Evolutionary conservation across 371 early-diverging fungal species (phyloP).

Genomic region (Capniomyces stellatus): DNA sequence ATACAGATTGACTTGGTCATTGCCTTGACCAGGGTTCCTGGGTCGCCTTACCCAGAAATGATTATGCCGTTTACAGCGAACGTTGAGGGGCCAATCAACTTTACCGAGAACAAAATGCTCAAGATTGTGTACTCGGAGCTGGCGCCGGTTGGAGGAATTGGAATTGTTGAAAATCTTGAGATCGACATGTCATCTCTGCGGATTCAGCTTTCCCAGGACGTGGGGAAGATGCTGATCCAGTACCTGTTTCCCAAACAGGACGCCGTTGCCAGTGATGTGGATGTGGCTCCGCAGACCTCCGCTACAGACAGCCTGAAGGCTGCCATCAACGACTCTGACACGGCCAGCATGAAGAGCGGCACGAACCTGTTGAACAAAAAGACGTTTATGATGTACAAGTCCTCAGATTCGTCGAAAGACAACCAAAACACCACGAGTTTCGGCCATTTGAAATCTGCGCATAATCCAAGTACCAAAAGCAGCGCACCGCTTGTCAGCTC

Average conservation of each 20-base stretch:
- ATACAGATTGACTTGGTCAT: constrained; percentile 53
- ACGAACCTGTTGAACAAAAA: constrained; percentile 1
- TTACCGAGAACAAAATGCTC: constrained; percentile 61
- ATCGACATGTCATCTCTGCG: constrained; percentile 58
- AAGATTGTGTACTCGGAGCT: constrained; percentile 51
- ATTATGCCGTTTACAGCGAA: constrained; percentile 42
- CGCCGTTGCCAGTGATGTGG: not conserved
- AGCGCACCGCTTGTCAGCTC: not conserved
- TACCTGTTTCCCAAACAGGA: constrained; percentile 57
- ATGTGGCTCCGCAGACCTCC: not conserved
- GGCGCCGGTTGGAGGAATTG: constrained; percentile 72
- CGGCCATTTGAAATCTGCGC: not conserved
- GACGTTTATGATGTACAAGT: not conserved
- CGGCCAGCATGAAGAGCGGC: not conserved
- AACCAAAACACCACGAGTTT: not conserved
- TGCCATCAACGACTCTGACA: not conserved
- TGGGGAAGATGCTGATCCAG: constrained; percentile 45
- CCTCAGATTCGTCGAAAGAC: constrained; percentile 2
- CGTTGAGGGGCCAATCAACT: constrained; percentile 27
- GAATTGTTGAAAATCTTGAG: constrained; percentile 69
- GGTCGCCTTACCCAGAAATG: constrained; percentile 42
- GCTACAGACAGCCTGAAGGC: not conserved
- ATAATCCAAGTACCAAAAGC: not conserved
- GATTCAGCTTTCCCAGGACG: constrained; percentile 61
- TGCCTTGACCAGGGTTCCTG: constrained; percentile 39